phyloP scores from a whole-genome alignment of 1,284 basidiomycete genomes.

The Somion occarium region DNA sequence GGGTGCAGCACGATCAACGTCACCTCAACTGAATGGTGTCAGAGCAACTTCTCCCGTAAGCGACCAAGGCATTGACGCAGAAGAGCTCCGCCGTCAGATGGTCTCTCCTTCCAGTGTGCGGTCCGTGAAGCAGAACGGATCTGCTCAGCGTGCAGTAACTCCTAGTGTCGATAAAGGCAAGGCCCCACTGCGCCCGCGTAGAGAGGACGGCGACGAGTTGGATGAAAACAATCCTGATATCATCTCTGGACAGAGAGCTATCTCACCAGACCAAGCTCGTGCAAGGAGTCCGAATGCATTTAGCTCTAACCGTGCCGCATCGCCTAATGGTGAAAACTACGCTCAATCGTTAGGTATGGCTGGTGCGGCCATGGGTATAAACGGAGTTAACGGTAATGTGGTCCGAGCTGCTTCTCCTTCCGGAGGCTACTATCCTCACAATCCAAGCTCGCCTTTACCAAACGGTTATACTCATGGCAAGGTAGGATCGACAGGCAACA shows the following conservation, averaged over 20 bases:
- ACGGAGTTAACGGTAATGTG: conserved; percentile 27
- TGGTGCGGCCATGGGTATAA: conserved; percentile 44
- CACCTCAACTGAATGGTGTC: conserved; percentile 30
- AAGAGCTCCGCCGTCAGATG: conserved; percentile 59
- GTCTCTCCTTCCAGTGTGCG: conserved; percentile 46
- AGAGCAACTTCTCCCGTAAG: conserved; percentile 56
- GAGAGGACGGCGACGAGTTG: conserved; percentile 61
- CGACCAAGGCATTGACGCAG: conserved; percentile 37
- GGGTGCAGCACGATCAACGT: conserved; percentile 14
- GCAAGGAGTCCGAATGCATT: conserved; percentile 50
- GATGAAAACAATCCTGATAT: conserved; percentile 47
- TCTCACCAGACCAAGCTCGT: conserved; percentile 54
- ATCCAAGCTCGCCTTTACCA: conserved; percentile 49
- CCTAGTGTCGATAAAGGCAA: conserved; percentile 41
- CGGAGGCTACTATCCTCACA: conserved; percentile 56
- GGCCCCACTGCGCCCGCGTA: conserved; percentile 52
- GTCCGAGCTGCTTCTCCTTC: conserved; percentile 63
- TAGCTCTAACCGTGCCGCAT: conserved; percentile 45
- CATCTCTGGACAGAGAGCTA: conserved; percentile 43
- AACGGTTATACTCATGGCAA: conserved; percentile 44
- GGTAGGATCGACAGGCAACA: conserved; percentile 59
- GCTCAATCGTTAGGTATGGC: conserved; percentile 47
- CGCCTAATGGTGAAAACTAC: conserved; percentile 42
- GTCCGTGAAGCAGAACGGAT: conserved; percentile 41
- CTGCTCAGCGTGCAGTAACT: conserved; percentile 27